phyloP scores from a whole-genome alignment of 495 filamentous ascomycete species.

The Acidiella bohemica region DNA sequence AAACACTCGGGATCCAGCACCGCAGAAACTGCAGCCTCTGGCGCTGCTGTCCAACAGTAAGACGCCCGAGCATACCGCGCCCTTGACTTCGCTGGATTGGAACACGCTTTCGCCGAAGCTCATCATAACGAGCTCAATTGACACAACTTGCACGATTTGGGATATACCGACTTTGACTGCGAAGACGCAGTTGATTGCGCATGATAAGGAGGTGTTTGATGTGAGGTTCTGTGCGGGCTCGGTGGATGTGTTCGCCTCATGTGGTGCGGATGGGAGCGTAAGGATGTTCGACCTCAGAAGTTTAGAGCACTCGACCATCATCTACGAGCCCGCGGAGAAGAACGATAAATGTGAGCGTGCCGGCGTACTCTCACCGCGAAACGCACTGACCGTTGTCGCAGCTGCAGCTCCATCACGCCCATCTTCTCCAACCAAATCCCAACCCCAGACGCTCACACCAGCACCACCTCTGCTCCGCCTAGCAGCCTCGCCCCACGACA shows the following conservation, averaged over 20 bases:
- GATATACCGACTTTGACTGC: conserved; percentile 96
- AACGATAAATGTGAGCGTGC: conserved; percentile 57
- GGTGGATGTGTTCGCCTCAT: conserved; percentile 93
- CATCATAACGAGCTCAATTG: conserved; percentile 97
- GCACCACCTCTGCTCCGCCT: conserved; percentile 76
- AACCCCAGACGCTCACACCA: conserved; percentile 45
- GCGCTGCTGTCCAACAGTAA: conserved; percentile 95
- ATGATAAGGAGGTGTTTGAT: conserved; percentile 98
- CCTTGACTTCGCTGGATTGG: conserved; percentile 93
- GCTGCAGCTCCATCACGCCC: conserved; percentile 25
- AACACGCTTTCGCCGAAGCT: conserved; percentile 89
- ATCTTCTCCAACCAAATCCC: conserved; percentile 33
- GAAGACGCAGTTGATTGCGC: conserved; percentile 95
- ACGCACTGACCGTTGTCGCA: neutral
- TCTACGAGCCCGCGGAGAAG: conserved; percentile 91
- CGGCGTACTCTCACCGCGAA: neutral
- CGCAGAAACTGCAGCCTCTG: conserved; percentile 82
- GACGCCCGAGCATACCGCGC: conserved; percentile 93
- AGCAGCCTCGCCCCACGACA: conserved; percentile 90
- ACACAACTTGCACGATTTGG: conserved; percentile 99
- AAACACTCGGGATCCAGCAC: conserved; percentile 43
- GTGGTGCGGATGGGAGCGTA: conserved; percentile 93
- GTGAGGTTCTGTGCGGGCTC: conserved; percentile 94
- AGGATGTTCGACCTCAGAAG: conserved; percentile 97
- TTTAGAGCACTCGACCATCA: conserved; percentile 96